Base-by-base conservation (phyloP, 441 rosid genomes). In the Brassica balearica region DNA sequence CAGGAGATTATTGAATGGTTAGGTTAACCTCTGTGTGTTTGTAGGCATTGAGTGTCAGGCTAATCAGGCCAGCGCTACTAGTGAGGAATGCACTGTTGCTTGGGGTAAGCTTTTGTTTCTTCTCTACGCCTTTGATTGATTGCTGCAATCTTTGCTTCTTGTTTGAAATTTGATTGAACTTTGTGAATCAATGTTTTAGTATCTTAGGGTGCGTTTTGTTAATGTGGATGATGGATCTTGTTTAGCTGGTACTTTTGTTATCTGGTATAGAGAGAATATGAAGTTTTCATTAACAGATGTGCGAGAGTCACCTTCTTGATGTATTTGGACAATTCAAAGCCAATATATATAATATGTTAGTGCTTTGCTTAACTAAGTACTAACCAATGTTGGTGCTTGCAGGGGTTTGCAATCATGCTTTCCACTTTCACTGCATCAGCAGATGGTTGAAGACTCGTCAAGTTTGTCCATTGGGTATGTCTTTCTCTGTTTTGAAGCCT, bases 11-110 rank as follows among this genome's bases (percentile, higher is more conserved):
- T 3, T 6, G 65, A 25, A 19, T 17, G 20, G 8, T 68, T 73
- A 34, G 36, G 36, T 56, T 68, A 15, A 36, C 34, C 20, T 76
- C 5, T 51, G 63, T 80, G 19, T 51, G 4, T 74, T 65, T 11
- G 43, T 78, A 93, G 99, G 99, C 79, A 95, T 93, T 23, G 99
- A 95, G 69, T 95, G 99, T 72, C 98, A 95, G 64, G 97, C 97
- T 12, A 93, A 95, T 81, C 98, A 91, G 79, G 98, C 99, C 5
- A 93, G 98, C 23, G 98, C 98, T 7, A 93, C 99, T 4, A 95
- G 98, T 81, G 99, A 95, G 91, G 98, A 95, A 82, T 95, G 99
- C 86, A 93, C 99, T 68, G 99, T 95, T 71, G 99, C 98, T 71
- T 93, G 97, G 98, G 99, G 99, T 95, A 85, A 71, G 9, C 4